Evolutionary conservation across 1,284 basidiomycete species (phyloP), one percentile per base, ranked within the genome.

Genomic region (Austroboletus niveus): DNA sequence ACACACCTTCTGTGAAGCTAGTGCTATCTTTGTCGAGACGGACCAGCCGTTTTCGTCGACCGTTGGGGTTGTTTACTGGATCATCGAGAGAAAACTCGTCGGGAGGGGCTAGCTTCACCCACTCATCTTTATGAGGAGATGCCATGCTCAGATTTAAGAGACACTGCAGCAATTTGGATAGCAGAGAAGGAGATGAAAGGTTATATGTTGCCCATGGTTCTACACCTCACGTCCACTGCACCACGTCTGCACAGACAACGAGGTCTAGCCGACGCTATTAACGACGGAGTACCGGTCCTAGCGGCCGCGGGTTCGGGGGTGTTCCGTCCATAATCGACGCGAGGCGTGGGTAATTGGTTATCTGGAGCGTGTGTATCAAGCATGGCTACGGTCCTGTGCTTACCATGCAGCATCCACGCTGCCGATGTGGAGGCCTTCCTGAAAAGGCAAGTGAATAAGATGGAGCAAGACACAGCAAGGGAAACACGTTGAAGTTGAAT

Each of bases 61-160:
- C 68, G 49, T 64, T 63, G 30, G 53, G 36, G 35, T 32, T 30
- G 52, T 78, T 78, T 43, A 61, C 60, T n/a, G 71, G 70, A 53
- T 79, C 71, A 45, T 72, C 66, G 47, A 75, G 64, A 51, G 70
- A 73, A 62, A 77, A 79, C 44, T 77, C 74, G 63, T 79, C 78
- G 12, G 68, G 65, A 24, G 59, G 63, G 8, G 30, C 20, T 3
- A 69, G 47, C 38, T 69, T 65, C 31, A 69, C 63, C 63, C 64
- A 65, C 38, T 53, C 66, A 6, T 69, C 65, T 45, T 54, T 56
- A 42, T 50, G 46, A 27, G 38, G 48, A 51, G 54, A 38, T 4
- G 35, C n/a, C 64, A 65, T 65, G 53, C 51, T 53, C 49, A 47
- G 53, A 51, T 52, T 40, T 50, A 29, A 24, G 41, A 32, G 38